These are phyloP conservation scores for Harringtonia aguacate DNA, from an alignment of 2,329 filamentous ascomycete genomes.

Conservation along the genomic window DNA sequence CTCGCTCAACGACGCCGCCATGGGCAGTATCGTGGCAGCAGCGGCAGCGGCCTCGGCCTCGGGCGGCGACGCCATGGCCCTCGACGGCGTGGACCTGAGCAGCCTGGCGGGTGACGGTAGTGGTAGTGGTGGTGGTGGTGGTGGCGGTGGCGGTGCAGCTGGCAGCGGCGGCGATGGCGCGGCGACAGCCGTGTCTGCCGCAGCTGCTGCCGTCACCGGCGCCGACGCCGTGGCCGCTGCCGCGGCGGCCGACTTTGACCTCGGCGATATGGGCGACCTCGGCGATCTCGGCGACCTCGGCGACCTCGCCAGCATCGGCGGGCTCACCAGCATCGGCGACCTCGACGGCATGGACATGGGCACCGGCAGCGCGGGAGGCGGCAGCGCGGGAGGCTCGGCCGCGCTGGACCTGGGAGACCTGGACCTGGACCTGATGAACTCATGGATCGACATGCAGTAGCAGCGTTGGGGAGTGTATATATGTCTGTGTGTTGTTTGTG, in stretches of 20 bases:
- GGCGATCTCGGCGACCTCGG: conserved; percentile 7
- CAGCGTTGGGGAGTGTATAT: too few relatives aligned
- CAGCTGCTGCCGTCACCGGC: not conserved
- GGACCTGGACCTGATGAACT: conserved; percentile 13
- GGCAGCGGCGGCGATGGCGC: not conserved
- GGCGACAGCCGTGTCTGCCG: not conserved
- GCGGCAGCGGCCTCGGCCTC: conserved; percentile 2
- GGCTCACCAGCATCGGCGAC: conserved; percentile 7
- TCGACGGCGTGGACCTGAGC: conserved; percentile 4
- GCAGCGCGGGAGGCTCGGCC: not conserved
- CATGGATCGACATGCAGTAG: conserved; percentile 13
- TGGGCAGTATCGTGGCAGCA: conserved; percentile 7
- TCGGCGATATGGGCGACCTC: conserved; percentile 7
- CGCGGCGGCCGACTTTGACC: conserved; percentile 4
- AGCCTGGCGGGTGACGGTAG: not conserved
- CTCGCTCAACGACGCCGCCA: conserved; percentile 4
- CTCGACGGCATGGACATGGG: conserved; percentile 5
- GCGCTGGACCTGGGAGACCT: conserved; percentile 11
- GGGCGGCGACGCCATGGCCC: conserved; percentile 3
- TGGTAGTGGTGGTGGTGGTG: not conserved
- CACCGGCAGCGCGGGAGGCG: conserved; percentile 1
- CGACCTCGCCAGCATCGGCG: conserved; percentile 6
- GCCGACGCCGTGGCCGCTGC: not conserved
- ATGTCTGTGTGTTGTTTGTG: too few relatives aligned
- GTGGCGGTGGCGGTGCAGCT: not conserved